A percentile compares a stretch with the other conserved stretches of the same genome.
Conservation (phyloP, 1,284 basidiomycete species). For the Inonotus obliquus region DNA sequence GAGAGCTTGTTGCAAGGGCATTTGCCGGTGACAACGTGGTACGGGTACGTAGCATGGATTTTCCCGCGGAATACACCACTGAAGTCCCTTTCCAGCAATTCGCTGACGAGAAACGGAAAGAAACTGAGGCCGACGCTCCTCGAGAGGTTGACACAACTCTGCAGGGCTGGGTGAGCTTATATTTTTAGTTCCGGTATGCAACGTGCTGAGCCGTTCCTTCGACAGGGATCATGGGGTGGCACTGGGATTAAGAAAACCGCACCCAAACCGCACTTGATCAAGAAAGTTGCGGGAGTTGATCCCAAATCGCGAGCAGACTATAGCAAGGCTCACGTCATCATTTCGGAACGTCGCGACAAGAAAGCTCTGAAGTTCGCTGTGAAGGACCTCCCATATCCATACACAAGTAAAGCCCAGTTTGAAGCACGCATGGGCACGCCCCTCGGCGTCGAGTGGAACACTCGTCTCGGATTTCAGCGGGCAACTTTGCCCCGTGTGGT, state of each 20-base stretch:
- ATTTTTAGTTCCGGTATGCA: not conserved
- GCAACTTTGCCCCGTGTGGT: conserved; percentile 80
- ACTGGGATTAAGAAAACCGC: conserved; percentile 56
- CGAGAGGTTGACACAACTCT: conserved; percentile 83
- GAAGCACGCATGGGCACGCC: conserved; percentile 79
- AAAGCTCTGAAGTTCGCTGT: conserved; percentile 87
- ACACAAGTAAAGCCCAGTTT: conserved; percentile 87
- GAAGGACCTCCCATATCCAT: conserved; percentile 91
- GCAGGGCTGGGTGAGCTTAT: conserved; percentile 82
- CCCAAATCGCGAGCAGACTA: conserved; percentile 80
- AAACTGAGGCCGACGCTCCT: conserved; percentile 83
- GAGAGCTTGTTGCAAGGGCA: conserved; percentile 87
- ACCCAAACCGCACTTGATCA: conserved; percentile 65
- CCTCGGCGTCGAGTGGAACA: conserved; percentile 92
- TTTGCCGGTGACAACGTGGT: conserved; percentile 97
- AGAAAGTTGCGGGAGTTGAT: conserved; percentile 78
- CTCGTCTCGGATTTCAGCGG: conserved; percentile 80
- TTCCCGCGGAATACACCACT: not conserved
- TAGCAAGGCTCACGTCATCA: conserved; percentile 83
- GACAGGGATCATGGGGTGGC: conserved; percentile 89
- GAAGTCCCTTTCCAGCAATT: conserved; percentile 59
- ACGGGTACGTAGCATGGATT: conserved; percentile 44
- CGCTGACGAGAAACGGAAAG: conserved; percentile 73
- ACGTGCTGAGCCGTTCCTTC: conserved; percentile 9
- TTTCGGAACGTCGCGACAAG: conserved; percentile 91